Evolutionary conservation across 1,284 basidiomycete genomes (phyloP).

Genomic region (Hymenochaete sp.): DNA sequence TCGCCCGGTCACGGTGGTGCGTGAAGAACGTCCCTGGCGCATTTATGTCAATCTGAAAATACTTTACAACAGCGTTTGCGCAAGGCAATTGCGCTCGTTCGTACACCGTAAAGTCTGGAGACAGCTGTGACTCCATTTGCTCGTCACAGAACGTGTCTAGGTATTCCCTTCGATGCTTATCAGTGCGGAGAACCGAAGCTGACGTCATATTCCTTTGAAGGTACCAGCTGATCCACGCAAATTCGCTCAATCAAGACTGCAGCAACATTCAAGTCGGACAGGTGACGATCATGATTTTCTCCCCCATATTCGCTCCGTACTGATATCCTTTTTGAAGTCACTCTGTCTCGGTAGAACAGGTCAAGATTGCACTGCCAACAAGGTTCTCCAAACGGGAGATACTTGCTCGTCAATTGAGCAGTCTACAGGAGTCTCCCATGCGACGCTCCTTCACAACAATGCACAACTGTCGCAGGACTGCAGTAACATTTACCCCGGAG

Average conservation of each 20-base stretch:
- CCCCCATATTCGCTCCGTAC: neutral
- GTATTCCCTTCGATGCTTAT: slow-evolving; percentile 17
- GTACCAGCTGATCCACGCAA: slow-evolving; percentile 39
- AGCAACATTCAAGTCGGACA: slow-evolving; percentile 34
- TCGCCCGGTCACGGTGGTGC: no score
- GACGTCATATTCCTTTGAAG: slow-evolving; percentile 21
- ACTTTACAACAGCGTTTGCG: no score
- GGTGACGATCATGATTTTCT: slow-evolving; percentile 14
- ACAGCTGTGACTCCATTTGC: slow-evolving; percentile 41
- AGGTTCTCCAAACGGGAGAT: neutral
- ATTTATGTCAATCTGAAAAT: no score
- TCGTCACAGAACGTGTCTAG: slow-evolving; percentile 37
- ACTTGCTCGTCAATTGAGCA: neutral
- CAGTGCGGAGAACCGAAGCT: neutral
- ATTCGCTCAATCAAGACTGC: slow-evolving; percentile 35
- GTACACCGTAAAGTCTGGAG: slow-evolving; percentile 34
- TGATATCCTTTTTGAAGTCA: neutral
- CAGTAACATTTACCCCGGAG: neutral
- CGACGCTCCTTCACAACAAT: neutral
- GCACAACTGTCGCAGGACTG: neutral
- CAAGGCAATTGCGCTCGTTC: slow-evolving; percentile 28
- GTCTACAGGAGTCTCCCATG: neutral
- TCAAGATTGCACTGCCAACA: neutral
- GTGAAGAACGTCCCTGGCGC: no score
- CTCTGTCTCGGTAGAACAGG: neutral